A percentile compares a stretch with the other conserved stretches of the same genome.
phyloP scores from a whole-genome alignment of 2,329 filamentous ascomycete species.

The Fragosphaeria purpurea region DNA sequence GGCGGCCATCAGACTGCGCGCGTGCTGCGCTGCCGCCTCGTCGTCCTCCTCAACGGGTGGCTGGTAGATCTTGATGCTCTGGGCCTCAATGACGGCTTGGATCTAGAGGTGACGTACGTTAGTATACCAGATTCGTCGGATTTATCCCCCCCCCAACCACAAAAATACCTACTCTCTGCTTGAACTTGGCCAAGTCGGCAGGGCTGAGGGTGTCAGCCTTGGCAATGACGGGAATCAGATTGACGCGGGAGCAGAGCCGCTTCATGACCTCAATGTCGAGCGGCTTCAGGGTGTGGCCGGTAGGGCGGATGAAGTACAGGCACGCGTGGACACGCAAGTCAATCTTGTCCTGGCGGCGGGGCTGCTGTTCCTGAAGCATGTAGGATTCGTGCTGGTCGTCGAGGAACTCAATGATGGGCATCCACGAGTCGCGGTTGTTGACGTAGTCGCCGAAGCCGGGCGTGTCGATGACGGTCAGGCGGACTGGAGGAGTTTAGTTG shows the following conservation, averaged over 20 bases:
- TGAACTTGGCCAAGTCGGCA: slow-evolving; percentile 83
- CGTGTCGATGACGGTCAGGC: slow-evolving; percentile 96
- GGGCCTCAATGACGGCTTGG: slow-evolving; percentile 87
- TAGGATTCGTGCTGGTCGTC: slow-evolving; percentile 99
- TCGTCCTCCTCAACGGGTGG: slow-evolving; percentile 97
- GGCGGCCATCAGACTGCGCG: slow-evolving; percentile 84
- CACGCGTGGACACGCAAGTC: slow-evolving; percentile 97
- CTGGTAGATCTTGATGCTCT: slow-evolving; percentile 99
- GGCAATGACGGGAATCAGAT: slow-evolving; percentile 94
- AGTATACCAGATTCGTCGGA: background rate
- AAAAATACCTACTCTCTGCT: slow-evolving; percentile 59
- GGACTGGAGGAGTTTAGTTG: slow-evolving; percentile 49
- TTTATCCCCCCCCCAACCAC: too few species aligned
- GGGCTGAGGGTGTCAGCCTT: slow-evolving; percentile 98
- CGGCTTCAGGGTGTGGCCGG: slow-evolving; percentile 95
- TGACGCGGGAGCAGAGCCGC: slow-evolving; percentile 93
- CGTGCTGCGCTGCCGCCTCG: slow-evolving; percentile 89
- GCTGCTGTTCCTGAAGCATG: slow-evolving; percentile 99
- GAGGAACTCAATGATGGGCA: slow-evolving; percentile 99
- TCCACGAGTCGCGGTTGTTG: slow-evolving; percentile 99
- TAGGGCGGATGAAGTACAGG: slow-evolving; percentile 98
- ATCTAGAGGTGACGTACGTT: slow-evolving; percentile 46
- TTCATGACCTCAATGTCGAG: slow-evolving; percentile 99
- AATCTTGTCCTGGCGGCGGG: slow-evolving; percentile 95
- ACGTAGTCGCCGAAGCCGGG: slow-evolving; percentile 99